phyloP scores from a whole-genome alignment of 495 filamentous ascomycete species.

The Penicillium mononematosum region DNA sequence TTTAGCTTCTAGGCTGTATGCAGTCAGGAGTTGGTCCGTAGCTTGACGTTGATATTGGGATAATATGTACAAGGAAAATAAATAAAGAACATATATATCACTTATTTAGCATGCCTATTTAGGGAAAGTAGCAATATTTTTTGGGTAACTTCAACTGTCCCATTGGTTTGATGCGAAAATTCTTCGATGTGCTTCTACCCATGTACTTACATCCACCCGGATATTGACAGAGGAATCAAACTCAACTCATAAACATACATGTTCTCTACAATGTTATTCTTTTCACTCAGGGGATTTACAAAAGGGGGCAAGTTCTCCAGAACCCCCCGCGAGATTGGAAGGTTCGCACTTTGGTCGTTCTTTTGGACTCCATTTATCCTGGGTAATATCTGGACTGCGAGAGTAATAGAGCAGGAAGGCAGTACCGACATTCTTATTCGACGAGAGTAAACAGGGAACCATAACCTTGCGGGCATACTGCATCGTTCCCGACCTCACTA shows the following conservation, averaged over 20 bases:
- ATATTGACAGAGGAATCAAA: too few relatives aligned
- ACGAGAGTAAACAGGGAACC: neutral
- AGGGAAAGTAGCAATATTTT: neutral
- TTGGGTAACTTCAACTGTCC: neutral
- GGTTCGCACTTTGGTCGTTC: neutral
- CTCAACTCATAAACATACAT: neutral
- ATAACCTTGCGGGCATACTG: neutral
- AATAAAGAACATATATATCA: neutral
- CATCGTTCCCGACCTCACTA: neutral
- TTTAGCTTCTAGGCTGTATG: slow-evolving; percentile 66
- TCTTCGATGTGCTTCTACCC: too few relatives aligned
- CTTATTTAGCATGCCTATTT: neutral
- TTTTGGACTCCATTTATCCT: neutral
- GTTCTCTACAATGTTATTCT: neutral
- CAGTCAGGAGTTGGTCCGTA: neutral
- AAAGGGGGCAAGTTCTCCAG: neutral
- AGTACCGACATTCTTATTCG: neutral
- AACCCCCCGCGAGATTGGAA: neutral
- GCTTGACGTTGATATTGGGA: neutral
- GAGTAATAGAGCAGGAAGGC: neutral
- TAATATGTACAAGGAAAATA: neutral
- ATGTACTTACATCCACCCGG: too few relatives aligned
- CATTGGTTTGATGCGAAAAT: neutral
- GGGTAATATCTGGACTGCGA: neutral
- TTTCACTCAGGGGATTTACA: neutral